Percentiles rank a stretch among this genome's conserved stretches.
phyloP scores from a whole-genome alignment of 805 yeast genomes.

The Candida glaebosa region DNA sequence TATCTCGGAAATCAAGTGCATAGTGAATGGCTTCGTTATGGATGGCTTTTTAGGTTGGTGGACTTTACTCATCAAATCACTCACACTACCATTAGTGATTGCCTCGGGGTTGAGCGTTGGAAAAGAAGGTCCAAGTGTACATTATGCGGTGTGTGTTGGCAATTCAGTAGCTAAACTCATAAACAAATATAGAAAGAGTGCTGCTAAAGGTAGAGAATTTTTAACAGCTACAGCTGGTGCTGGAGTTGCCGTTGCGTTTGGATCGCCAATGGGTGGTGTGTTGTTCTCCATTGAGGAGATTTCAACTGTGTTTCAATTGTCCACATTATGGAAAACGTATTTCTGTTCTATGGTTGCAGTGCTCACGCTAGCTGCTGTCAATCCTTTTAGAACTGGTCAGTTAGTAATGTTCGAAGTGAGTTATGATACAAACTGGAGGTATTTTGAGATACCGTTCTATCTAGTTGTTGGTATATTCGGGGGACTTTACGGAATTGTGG shows the following conservation, averaged over 20 bases:
- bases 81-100: conserved; percentile 85
- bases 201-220: conserved; percentile 51
- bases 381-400: conserved; percentile 94
- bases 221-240: conserved; percentile 93
- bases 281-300: conserved; percentile 91
- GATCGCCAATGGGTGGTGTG: conserved; percentile 95
- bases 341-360: conserved; percentile 90
- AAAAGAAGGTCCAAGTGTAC: conserved; percentile 98
- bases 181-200: conserved; percentile 40
- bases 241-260: conserved; percentile 98
- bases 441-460: conserved; percentile 79
- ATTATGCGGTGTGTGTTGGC: conserved; percentile 97
- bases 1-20: conserved; percentile 92
- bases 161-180: conserved; percentile 63
- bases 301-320: conserved; percentile 64
- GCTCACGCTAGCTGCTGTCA: conserved; percentile 69
- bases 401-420: conserved; percentile 89
- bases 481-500: conserved; percentile 81
- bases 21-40: conserved; percentile 83
- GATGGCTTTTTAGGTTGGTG: conserved; percentile 70
- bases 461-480: conserved; percentile 83
- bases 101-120: conserved; percentile 94
- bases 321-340: conserved; percentile 87
- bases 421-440: conserved; percentile 83
- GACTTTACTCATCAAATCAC: conserved; percentile 71